These are phyloP conservation scores for Lecanoromycetidae sp. DNA, from an alignment of 2,329 filamentous ascomycete genomes.

Conservation along the genomic window DNA sequence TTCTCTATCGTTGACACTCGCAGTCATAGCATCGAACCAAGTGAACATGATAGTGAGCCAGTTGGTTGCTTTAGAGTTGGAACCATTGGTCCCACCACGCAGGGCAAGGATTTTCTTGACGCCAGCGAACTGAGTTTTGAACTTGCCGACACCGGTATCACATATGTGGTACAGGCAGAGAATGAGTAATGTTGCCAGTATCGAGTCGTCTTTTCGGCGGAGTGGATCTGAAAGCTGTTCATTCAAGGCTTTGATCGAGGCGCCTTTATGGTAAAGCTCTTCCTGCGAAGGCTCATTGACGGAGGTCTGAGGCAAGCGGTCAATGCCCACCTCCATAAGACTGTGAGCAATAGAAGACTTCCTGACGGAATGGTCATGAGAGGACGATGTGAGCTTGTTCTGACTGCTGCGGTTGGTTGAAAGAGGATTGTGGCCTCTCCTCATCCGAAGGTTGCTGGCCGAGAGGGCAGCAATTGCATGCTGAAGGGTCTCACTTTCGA, in stretches of 20 bases:
- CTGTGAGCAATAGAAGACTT: conserved; percentile 36
- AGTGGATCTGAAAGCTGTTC: conserved; percentile 65
- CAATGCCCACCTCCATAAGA: conserved; percentile 22
- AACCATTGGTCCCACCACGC: conserved; percentile 49
- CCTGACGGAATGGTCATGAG: conserved; percentile 22
- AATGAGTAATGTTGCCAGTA: conserved; percentile 74
- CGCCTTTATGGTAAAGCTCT: conserved; percentile 73
- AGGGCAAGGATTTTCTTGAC: conserved; percentile 81
- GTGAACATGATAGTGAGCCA: conserved; percentile 93
- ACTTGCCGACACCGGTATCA: conserved; percentile 83
- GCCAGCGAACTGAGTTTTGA: conserved; percentile 84
- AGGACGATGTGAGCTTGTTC: conserved; percentile 9
- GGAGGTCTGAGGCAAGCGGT: conserved; percentile 30
- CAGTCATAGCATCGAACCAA: conserved; percentile 87
- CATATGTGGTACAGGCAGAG: conserved; percentile 89
- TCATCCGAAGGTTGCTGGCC: conserved; percentile 83
- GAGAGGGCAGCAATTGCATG: conserved; percentile 84
- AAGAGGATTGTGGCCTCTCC: conserved; percentile 41
- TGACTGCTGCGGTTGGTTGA: conserved; percentile 12
- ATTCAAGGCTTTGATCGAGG: conserved; percentile 74
- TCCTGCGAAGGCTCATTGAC: conserved; percentile 55
- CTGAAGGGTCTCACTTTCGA: conserved; percentile 69
- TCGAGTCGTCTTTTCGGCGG: conserved; percentile 70
- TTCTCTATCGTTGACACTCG: conserved; percentile 83
- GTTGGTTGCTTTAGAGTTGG: conserved; percentile 51